Evolutionary conservation across 352 stramenopile species (phyloP).

Genomic region (Pythium biforme): DNA sequence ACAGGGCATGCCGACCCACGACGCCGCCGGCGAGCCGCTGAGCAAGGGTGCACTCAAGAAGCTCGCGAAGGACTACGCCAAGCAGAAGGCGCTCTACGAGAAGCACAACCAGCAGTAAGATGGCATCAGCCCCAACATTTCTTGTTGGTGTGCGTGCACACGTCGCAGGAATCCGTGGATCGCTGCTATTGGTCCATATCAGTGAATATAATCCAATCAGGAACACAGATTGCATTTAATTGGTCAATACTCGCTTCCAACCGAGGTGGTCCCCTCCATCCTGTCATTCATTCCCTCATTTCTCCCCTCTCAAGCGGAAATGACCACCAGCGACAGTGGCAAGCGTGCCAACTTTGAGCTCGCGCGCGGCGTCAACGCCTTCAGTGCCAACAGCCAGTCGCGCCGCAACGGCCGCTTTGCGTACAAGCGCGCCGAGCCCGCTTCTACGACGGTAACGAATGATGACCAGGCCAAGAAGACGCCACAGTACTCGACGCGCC

Average conservation of each 20-base stretch:
- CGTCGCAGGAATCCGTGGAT: conserved; percentile 10
- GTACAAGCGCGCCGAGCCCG: conserved; percentile 33
- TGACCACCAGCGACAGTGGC: conserved; percentile 12
- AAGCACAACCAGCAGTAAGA: conserved; percentile 45
- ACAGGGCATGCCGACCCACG: conserved; percentile 95
- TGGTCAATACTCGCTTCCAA: not conserved
- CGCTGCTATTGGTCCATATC: conserved; percentile 12
- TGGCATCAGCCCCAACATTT: too few species aligned
- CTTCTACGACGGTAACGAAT: conserved; percentile 26
- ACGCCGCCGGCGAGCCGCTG: conserved; percentile 90
- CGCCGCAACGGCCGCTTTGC: conserved; percentile 30
- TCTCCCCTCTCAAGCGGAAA: not conserved
- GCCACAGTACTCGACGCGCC: conserved; percentile 27
- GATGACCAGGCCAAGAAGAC: conserved; percentile 42
- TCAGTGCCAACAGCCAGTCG: conserved; percentile 56
- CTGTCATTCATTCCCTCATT: conserved; percentile 7
- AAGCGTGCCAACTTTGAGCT: conserved; percentile 70
- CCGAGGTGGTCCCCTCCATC: not conserved
- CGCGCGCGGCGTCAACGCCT: conserved; percentile 73
- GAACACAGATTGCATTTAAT: not conserved
- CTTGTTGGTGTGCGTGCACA: too few species aligned
- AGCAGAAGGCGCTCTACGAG: conserved; percentile 92
- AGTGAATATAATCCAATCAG: conserved; percentile 14
- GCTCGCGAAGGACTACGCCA: conserved; percentile 95
- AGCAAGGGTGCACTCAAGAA: conserved; percentile 98